A percentile compares a stretch with the other conserved stretches of the same genome.
Conservation (phyloP, 2,329 filamentous ascomycete species). For the Fusarium beomiforme region DNA sequence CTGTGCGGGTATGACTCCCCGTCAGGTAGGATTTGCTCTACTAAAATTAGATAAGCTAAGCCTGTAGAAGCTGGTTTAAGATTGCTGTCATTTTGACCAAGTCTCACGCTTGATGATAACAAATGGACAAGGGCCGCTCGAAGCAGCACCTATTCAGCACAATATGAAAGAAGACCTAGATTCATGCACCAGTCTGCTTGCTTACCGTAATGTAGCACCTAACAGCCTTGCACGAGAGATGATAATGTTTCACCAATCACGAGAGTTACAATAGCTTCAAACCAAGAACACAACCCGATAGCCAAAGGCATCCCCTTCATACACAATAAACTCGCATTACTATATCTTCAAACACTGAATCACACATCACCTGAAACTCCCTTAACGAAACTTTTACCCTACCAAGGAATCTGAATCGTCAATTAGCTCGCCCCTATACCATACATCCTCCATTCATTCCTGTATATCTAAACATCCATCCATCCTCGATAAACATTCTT, state of each 20-base stretch:
- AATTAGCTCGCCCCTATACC: constrained; percentile 31
- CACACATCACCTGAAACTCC: neutral
- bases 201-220: too few species aligned
- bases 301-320: neutral
- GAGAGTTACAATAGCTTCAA: neutral
- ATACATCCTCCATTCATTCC: neutral
- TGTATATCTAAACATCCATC: constrained; percentile 23
- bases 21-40: too few species aligned
- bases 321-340: neutral
- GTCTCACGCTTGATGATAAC: too few species aligned
- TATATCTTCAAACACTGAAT: neutral
- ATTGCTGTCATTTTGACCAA: too few species aligned
- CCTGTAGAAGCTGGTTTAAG: too few species aligned
- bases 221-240: too few species aligned
- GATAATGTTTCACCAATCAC: too few species aligned
- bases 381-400: constrained; percentile 25
- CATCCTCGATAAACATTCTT: constrained; percentile 1
- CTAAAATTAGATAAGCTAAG: too few species aligned
- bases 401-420: constrained; percentile 3
- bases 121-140: too few species aligned
- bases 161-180: neutral
- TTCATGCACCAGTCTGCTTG: too few species aligned
- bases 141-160: neutral
- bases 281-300: neutral
- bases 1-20: too few species aligned